phyloP scores from a whole-genome alignment of 768 basidiomycete genomes.

The Trametes elegans region DNA sequence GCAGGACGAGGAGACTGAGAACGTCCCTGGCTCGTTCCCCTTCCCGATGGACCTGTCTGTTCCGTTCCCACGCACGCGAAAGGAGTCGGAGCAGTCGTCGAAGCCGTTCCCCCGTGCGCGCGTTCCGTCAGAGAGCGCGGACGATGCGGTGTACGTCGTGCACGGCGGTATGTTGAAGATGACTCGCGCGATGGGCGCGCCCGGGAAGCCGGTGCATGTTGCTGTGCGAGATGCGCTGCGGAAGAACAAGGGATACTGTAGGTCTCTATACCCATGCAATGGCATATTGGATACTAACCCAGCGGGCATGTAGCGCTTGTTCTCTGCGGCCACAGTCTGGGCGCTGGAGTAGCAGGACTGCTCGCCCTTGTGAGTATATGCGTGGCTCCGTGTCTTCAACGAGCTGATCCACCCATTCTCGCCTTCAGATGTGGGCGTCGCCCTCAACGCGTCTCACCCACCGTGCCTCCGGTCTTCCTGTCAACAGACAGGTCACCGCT shows the following conservation, averaged over 20 bases:
- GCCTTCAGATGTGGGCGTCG: slow-evolving; percentile 77
- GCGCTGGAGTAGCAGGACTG: slow-evolving; percentile 76
- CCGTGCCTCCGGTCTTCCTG: slow-evolving; percentile 67
- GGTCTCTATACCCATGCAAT: slow-evolving; percentile 30
- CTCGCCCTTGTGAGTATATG: slow-evolving; percentile 59
- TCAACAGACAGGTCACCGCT: slow-evolving; percentile 62
- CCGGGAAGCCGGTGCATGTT: slow-evolving; percentile 73
- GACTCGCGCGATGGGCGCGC: slow-evolving; percentile 75
- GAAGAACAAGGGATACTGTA: slow-evolving; percentile 72
- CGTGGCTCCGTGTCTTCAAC: not conserved
- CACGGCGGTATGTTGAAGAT: slow-evolving; percentile 82
- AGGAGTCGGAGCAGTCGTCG: not conserved
- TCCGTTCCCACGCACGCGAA: slow-evolving; percentile 14
- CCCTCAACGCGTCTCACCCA: slow-evolving; percentile 71
- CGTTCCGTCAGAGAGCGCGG: slow-evolving; percentile 4
- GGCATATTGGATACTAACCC: too few species aligned
- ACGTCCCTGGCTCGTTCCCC: slow-evolving; percentile 29
- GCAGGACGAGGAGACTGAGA: slow-evolving; percentile 25
- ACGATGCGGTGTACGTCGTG: slow-evolving; percentile 48
- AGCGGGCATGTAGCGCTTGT: slow-evolving; percentile 51
- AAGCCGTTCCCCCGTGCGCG: slow-evolving; percentile 6
- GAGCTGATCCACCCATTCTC: not conserved
- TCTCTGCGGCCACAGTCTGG: slow-evolving; percentile 80
- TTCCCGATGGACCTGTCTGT: slow-evolving; percentile 27
- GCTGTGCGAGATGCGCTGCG: slow-evolving; percentile 70